Conservation (phyloP, 2,329 filamentous ascomycete genomes). For the Chrysoporthe cubensis region DNA sequence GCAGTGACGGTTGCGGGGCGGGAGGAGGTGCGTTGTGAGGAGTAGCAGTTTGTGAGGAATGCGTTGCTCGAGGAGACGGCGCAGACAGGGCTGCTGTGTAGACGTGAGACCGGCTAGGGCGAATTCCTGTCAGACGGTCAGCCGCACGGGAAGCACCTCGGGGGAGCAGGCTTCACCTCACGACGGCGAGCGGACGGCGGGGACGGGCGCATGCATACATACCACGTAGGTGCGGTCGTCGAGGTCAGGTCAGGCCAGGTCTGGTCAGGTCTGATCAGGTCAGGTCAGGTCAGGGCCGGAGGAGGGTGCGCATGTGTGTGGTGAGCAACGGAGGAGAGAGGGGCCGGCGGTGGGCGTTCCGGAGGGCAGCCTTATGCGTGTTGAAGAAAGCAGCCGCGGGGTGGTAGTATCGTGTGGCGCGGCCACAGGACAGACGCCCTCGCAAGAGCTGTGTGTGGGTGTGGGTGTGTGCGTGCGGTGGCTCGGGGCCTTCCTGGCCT, state of each 20-base stretch:
- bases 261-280: no score
- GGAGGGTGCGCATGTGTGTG: background rate
- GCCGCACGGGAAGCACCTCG: no score
- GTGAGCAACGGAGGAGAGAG: conserved; percentile 6
- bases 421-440: background rate
- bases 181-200: no score
- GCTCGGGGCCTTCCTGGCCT: background rate
- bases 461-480: background rate
- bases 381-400: conserved; percentile 9
- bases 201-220: no score
- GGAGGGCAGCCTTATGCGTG: conserved; percentile 28
- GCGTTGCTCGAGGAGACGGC: conserved; percentile 3
- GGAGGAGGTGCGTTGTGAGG: background rate
- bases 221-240: no score
- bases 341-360: background rate
- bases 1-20: background rate
- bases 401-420: background rate
- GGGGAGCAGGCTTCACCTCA: no score
- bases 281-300: background rate
- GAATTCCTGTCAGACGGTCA: no score
- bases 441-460: background rate
- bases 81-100: conserved; percentile 1
- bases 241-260: no score
- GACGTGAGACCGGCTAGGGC: background rate
- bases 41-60: background rate